phyloP scores from a whole-genome alignment of 2,329 filamentous ascomycete species.

The Colletotrichum eleusines region DNA sequence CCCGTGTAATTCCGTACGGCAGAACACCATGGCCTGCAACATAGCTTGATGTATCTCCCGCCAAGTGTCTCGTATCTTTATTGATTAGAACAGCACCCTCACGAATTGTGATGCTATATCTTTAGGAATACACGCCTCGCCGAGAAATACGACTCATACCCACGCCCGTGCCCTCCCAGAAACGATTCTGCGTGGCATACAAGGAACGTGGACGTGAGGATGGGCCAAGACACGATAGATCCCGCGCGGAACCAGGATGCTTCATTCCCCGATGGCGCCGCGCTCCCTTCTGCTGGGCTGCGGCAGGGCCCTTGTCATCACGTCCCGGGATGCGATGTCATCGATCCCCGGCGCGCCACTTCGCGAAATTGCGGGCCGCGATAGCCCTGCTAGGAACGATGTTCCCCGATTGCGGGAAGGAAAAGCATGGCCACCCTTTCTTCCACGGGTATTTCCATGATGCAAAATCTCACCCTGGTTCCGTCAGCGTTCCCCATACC shows the following conservation, averaged over 20 bases:
- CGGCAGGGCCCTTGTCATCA: constrained; percentile 1
- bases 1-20: no score
- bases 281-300: not conserved
- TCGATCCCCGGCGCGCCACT: not conserved
- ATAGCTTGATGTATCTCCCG: not conserved
- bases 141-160: not conserved
- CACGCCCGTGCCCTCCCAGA: not conserved
- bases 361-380: not conserved
- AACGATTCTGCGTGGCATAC: not conserved
- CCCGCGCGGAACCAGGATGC: constrained; percentile 3
- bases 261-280: constrained; percentile 1
- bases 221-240: constrained; percentile 7
- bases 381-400: not conserved
- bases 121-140: not conserved
- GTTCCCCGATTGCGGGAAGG: not conserved
- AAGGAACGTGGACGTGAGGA: not conserved
- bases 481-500: not conserved
- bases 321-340: not conserved
- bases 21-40: not conserved
- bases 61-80: not conserved
- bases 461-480: not conserved
- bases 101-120: not conserved
- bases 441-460: not conserved
- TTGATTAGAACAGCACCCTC: not conserved
- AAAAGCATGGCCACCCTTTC: not conserved